A percentile compares a stretch with the other conserved stretches of the same genome.
Conservation (phyloP, 495 filamentous ascomycete species). For the Sordaria brevicollis region DNA sequence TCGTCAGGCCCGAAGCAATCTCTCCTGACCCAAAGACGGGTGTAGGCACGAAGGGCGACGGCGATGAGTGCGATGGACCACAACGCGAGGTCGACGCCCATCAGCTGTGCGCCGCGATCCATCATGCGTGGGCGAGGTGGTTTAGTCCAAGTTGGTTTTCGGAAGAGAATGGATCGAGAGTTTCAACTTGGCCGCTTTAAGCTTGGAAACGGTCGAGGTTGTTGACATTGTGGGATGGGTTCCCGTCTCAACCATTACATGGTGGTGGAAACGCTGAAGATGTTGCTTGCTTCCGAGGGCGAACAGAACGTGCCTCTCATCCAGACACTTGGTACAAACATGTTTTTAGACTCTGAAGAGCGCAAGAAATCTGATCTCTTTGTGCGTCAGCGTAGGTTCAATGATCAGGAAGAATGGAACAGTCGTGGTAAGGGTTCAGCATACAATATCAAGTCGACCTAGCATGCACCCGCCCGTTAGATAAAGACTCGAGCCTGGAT, state of each 20-base stretch:
- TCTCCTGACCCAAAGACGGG: slow-evolving; percentile 5
- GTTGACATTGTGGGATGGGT: background rate
- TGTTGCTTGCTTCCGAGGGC: background rate
- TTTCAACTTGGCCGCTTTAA: background rate
- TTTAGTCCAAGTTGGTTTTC: background rate
- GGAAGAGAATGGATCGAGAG: background rate
- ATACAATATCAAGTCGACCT: background rate
- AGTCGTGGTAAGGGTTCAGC: background rate
- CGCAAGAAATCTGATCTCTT: background rate
- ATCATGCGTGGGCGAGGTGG: background rate
- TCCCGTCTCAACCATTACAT: background rate
- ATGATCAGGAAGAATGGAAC: background rate
- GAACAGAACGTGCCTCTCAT: background rate
- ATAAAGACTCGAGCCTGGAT: background rate
- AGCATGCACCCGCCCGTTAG: background rate
- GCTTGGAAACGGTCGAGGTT: background rate
- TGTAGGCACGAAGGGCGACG: slow-evolving; percentile 7
- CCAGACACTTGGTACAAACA: background rate
- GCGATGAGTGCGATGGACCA: slow-evolving; percentile 1
- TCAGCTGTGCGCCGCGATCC: background rate
- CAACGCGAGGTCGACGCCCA: slow-evolving; percentile 1
- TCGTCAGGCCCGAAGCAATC: slow-evolving; percentile 8
- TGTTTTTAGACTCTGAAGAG: background rate
- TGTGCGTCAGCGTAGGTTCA: background rate
- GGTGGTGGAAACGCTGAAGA: background rate